Evolutionary conservation across 1,284 basidiomycete species (phyloP), one percentile per base, ranked within the genome.

Genomic region (Malassezia yamatoensis): DNA sequence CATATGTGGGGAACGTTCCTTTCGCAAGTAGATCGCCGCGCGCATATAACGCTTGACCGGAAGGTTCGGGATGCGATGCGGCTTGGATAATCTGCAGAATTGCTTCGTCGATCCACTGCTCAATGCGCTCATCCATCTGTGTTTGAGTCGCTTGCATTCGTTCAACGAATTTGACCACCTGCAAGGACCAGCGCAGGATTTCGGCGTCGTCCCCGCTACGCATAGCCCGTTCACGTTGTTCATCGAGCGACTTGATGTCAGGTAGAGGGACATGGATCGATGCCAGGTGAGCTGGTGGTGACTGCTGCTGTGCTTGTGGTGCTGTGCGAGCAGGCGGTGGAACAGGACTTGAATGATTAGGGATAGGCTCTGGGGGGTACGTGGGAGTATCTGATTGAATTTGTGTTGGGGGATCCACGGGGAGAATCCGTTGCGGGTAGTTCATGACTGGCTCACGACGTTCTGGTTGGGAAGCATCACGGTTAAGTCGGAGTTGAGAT

Each of bases 121-220:
- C 77, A 7, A 89, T 79, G 8, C 79, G 78, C 63, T 88, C 86
- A 18, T 79, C 74, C 65, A 89, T 82, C 51, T 59, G 64, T 50
- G 48, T 63, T 32, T 53, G 60, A 36, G 62, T 64, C 15, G 57
- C 46, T 29, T 59, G 64, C 59, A 60, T 73, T 38, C 68, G 64
- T 59, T 88, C 85, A 60, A 88, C 83, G 60, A 88, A 83, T 66
- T 83, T 81, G 64, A 90, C 77, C 50, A 90, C 84, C 61, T 89
- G 86, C 42, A 84, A 80, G 5, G 82, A 81, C 89, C 89, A 93
- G 16, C 80, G 77, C 15, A 90, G 75, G 62, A 83, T 82, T 46
- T 81, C 77, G 0, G 77, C 68, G 0, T 83, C 82, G 65, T 84
- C 83, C 58, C 80, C 51, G 24, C 45, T 39, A 9, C 55, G 51